Evolutionary conservation across 805 yeast species (phyloP).

Genomic region (Ogataea ganodermae): DNA sequence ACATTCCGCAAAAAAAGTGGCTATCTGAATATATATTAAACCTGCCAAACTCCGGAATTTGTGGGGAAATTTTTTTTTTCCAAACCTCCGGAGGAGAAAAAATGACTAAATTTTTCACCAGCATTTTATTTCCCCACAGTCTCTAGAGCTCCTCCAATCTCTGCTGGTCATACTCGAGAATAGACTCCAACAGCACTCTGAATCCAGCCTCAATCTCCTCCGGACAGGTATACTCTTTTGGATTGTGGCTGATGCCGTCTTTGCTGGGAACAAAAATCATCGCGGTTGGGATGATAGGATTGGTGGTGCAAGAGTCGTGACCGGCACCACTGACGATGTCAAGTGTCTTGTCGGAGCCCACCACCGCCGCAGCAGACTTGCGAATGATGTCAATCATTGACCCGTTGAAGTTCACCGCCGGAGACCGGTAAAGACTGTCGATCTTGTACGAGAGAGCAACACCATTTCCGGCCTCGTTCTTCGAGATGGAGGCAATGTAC

Average conservation of each 20-base stretch:
- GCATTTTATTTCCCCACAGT: neutral
- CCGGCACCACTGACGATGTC: constrained; percentile 70
- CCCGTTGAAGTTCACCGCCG: constrained; percentile 60
- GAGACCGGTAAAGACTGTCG: constrained; percentile 43
- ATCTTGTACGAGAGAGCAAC: constrained; percentile 41
- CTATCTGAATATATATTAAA: neutral
- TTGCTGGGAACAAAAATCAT: constrained; percentile 74
- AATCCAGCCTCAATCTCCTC: constrained; percentile 65
- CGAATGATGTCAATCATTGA: constrained; percentile 52
- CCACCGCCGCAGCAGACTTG: constrained; percentile 51
- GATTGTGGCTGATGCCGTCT: constrained; percentile 69
- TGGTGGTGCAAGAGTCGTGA: constrained; percentile 68
- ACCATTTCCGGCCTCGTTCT: constrained; percentile 35
- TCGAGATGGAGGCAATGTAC: constrained; percentile 21
- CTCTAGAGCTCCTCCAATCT: neutral
- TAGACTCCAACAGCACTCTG: constrained; percentile 54
- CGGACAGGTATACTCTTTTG: constrained; percentile 64
- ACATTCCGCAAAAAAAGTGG: neutral
- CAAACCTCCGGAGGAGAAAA: neutral
- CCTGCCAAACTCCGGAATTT: neutral
- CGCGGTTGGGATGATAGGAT: constrained; percentile 60
- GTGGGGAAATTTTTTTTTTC: constrained; percentile 3
- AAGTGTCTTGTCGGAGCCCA: constrained; percentile 45
- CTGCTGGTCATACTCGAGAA: constrained; percentile 31
- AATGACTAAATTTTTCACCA: neutral